Evolutionary conservation across 352 stramenopile species (phyloP).

Genomic region (Phytophthora fragariaefolia): DNA sequence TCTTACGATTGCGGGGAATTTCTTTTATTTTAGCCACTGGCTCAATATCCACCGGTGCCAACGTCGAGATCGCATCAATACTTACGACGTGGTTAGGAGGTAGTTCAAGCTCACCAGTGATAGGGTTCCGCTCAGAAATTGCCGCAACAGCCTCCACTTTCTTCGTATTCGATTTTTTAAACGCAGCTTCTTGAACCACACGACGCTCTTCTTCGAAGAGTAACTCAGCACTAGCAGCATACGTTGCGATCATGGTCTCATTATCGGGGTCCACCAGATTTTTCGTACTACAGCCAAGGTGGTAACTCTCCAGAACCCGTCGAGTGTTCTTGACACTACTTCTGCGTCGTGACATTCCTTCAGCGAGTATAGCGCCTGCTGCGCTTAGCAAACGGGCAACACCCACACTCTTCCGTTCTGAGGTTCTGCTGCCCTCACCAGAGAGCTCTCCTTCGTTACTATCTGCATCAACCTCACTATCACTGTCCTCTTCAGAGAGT

Average conservation of each 20-base stretch:
- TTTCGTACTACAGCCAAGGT: slow-evolving; percentile 34
- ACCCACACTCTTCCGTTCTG: neutral
- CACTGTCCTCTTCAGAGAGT: slow-evolving; percentile 1
- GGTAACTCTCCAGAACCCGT: slow-evolving; percentile 53
- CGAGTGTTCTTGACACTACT: slow-evolving; percentile 54
- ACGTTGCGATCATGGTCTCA: slow-evolving; percentile 54
- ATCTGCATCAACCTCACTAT: neutral
- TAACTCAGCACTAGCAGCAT: slow-evolving; percentile 49
- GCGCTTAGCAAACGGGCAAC: neutral
- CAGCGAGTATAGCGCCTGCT: slow-evolving; percentile 1
- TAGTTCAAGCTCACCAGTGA: slow-evolving; percentile 45
- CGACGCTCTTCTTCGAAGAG: slow-evolving; percentile 61
- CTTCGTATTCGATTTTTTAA: slow-evolving; percentile 4
- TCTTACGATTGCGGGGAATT: slow-evolving; percentile 38
- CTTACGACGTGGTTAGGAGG: slow-evolving; percentile 50
- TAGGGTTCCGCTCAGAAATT: slow-evolving; percentile 46
- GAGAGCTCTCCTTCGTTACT: neutral
- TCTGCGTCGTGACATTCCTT: slow-evolving; percentile 29
- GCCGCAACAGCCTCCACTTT: slow-evolving; percentile 13
- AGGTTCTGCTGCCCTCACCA: neutral
- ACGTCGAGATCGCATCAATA: slow-evolving; percentile 4
- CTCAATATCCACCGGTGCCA: neutral
- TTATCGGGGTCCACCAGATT: slow-evolving; percentile 43
- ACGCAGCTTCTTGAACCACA: slow-evolving; percentile 20
- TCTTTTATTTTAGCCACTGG: neutral